Base-by-base conservation (phyloP, 768 basidiomycete species). In the Russula olivacea region DNA sequence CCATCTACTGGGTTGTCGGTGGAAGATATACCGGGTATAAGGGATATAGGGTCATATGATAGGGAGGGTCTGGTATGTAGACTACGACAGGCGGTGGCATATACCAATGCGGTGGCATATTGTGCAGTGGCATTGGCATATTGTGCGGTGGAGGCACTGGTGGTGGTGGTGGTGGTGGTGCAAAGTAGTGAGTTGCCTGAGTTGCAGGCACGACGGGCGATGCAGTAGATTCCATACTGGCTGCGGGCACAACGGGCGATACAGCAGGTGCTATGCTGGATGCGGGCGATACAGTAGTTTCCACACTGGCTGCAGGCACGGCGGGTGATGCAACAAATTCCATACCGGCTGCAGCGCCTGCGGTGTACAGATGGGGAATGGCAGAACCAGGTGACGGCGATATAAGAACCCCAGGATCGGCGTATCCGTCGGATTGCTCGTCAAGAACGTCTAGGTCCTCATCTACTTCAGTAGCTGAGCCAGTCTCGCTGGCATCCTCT, bases 31-130 rank as follows among this genome's bases (percentile, higher is more conserved):
- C 21, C 4, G 50, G 34, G 17, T 57, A 32, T 38, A 40, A 9
- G 23, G 53, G 45, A 49, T 48, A 49, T 34, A 32, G 32, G 4
- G 36, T 38, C 53, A 61, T 48, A 14, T 61, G 54, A 49, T 61
- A 48, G n/a, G 47, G 54, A 38, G 53, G 60, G 23, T 28, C 2
- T 32, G 58, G 40, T 12, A 59, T 14, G 15, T 51, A 59, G 40
- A 19, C 58, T 17, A 51, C 28, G 28, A 59, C 11, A 0, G 58
- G 58, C 32, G 49, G 53, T 2, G 54, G 55, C 41, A 25, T 28
- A 32, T 25, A 43, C 38, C 32, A 49, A 2, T 28, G 28, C 28
- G 28, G 28, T 28, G 28, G 28, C 28, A 28, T 28, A 28, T 28
- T 4, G 4, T n/a, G n/a, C n/a, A n/a, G n/a, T 28, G 28, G 4